Evolutionary conservation across 148 eudicot species (phyloP).

Genomic region (Salicornia ramosissima): DNA sequence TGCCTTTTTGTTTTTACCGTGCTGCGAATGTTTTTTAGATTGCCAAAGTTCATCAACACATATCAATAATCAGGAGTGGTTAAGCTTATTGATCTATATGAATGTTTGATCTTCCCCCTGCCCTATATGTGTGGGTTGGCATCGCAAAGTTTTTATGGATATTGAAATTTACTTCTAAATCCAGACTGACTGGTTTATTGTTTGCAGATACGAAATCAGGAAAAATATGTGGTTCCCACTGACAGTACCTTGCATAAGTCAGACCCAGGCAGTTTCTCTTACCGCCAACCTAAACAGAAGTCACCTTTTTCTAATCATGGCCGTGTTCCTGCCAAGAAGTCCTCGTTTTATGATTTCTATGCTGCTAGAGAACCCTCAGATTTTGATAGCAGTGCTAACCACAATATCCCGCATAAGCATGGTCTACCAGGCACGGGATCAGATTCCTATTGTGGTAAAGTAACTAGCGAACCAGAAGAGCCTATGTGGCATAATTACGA

Average conservation of each 20-base stretch:
- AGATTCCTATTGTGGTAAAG: constrained; percentile 37
- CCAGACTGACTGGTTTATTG: not conserved
- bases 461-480: constrained; percentile 26
- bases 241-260: constrained; percentile 27
- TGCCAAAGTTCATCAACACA: no score
- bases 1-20: no score
- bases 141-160: not conserved
- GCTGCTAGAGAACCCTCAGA: constrained; percentile 27
- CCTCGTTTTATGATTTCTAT: constrained; percentile 25
- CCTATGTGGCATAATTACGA: constrained; percentile 31
- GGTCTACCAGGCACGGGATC: constrained; percentile 27
- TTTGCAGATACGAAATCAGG: constrained; percentile 26
- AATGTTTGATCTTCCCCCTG: not conserved
- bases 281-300: constrained; percentile 26
- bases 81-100: not conserved
- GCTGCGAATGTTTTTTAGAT: no score
- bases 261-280: constrained; percentile 22
- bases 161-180: not conserved
- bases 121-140: not conserved
- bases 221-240: constrained; percentile 27
- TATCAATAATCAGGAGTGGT: no score
- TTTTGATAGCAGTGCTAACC: constrained; percentile 17
- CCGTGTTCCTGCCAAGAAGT: constrained; percentile 25
- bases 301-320: constrained; percentile 22
- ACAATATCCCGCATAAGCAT: constrained; percentile 23